Base-by-base conservation (phyloP, 2,329 filamentous ascomycete species). In the Tolypocladium pustulatum region DNA sequence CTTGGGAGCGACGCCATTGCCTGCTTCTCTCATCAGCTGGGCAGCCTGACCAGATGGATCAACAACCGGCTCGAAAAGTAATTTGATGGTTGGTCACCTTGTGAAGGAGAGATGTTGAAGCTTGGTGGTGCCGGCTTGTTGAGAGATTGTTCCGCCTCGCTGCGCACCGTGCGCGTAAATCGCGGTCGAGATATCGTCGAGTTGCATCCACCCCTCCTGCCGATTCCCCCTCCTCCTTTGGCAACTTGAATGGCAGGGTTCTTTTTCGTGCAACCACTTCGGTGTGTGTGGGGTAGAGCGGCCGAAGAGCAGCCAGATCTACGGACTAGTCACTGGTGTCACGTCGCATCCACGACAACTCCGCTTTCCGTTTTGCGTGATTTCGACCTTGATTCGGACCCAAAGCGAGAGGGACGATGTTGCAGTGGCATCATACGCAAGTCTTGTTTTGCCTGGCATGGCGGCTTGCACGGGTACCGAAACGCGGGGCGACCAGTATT, bases 341-440 rank as follows among this genome's bases (percentile, higher is more conserved):
- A 66, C 65, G 63, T 66, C 64, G 63, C 63, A 66, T 62, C 60
- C 60, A 34, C 8, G 20, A 8, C 10, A 30, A 22, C 20, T n/a
- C 15, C 9, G 49, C 20, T 52, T 34, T n/a, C 30, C 27, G 30
- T n/a, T 34, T 13, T 34, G 17, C 27, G 49, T 22, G 20, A 10
- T 22, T 20, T 34, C 22, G 49, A 15, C 30, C 49, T 17, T 20
- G 6, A 51, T 30, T 10, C 25, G 25, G 15, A 20, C 10, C 9
- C 1, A 32, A 32, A 15, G 32, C 30, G 49, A 32, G 22, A 49
- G 12, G 15, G 30, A 36, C 17, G 20, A 34, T 10, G 49, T 53
- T 53, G 49, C 49, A n/a, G 27, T 9, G 20, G 27, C 49, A 52
- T 53, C 20, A 36, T 30, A 53, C n/a, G 27, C 57, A 46, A 25